Conservation (phyloP, 1,139 yeast genomes). For the Diutina sp. region DNA sequence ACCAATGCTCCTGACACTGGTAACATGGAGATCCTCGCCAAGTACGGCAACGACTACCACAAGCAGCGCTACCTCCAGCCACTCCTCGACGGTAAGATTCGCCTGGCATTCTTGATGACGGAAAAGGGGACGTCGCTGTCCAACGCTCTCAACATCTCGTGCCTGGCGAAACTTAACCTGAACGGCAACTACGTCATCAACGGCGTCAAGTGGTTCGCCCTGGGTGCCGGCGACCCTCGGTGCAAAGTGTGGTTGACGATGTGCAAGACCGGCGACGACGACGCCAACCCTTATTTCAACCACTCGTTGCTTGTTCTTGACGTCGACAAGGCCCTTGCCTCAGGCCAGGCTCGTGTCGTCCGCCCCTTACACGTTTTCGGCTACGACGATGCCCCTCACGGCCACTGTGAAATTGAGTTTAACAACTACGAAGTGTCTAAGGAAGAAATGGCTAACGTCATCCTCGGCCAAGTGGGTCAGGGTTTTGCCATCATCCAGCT, state of each 20-base stretch:
- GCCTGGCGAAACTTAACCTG: constrained; percentile 30
- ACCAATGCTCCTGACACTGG: constrained; percentile 68
- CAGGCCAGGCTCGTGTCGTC: constrained; percentile 37
- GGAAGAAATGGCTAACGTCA: constrained; percentile 23
- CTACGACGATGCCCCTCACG: constrained; percentile 65
- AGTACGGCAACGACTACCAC: constrained; percentile 42
- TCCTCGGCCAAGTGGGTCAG: constrained; percentile 39
- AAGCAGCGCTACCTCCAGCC: constrained; percentile 43
- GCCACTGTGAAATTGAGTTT: constrained; percentile 54
- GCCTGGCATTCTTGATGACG: constrained; percentile 64
- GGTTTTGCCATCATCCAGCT: constrained; percentile 64
- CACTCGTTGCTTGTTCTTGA: constrained; percentile 53
- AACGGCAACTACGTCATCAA: constrained; percentile 42
- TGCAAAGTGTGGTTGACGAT: constrained; percentile 52
- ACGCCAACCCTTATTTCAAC: constrained; percentile 27
- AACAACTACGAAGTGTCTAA: constrained; percentile 35
- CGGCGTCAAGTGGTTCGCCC: constrained; percentile 68
- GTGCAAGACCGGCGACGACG: constrained; percentile 41
- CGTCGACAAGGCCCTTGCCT: constrained; percentile 34
- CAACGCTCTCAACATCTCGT: constrained; percentile 52
- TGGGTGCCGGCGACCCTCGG: constrained; percentile 67
- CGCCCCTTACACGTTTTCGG: constrained; percentile 53
- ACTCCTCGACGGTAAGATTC: constrained; percentile 42
- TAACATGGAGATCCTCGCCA: constrained; percentile 57
- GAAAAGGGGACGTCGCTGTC: constrained; percentile 57